Evolutionary conservation across 768 basidiomycete genomes (phyloP).

Genomic region (Lactarius vividus): DNA sequence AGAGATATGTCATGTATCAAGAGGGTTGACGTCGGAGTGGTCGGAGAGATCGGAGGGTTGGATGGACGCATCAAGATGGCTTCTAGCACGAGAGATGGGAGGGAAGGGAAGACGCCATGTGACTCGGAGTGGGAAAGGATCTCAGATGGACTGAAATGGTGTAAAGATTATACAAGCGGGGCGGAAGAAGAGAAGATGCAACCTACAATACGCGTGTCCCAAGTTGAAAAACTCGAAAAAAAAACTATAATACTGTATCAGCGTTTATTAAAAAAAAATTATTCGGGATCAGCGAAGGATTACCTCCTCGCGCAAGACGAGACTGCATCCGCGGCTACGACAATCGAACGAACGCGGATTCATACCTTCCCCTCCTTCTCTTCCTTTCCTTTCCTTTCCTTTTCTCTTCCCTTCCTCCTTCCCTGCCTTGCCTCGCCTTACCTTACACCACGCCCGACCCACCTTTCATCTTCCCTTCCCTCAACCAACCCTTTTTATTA

Average conservation of each 20-base stretch:
- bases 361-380: background rate
- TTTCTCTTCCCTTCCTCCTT: conserved; percentile 19
- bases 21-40: conserved; percentile 20
- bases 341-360: conserved; percentile 4
- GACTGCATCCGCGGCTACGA: conserved; percentile 18
- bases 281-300: conserved; percentile 18
- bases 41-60: conserved; percentile 24
- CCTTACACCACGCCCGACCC: conserved; percentile 30
- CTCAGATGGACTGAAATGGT: conserved; percentile 15
- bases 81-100: conserved; percentile 10
- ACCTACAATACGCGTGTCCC: too few species aligned
- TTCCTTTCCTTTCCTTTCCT: background rate
- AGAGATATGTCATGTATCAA: background rate
- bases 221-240: background rate
- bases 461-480: conserved; percentile 5
- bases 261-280: conserved; percentile 8
- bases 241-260: background rate
- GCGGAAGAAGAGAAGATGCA: conserved; percentile 2
- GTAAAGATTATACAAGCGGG: background rate
- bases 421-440: conserved; percentile 29
- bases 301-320: background rate
- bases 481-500: background rate
- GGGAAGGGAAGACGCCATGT: conserved; percentile 6
- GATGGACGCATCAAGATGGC: background rate
- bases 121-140: conserved; percentile 17